Evolutionary conservation across 208 protist species (phyloP), one percentile per base, ranked within the genome.

Genomic region (Wallacemonas sp.): DNA sequence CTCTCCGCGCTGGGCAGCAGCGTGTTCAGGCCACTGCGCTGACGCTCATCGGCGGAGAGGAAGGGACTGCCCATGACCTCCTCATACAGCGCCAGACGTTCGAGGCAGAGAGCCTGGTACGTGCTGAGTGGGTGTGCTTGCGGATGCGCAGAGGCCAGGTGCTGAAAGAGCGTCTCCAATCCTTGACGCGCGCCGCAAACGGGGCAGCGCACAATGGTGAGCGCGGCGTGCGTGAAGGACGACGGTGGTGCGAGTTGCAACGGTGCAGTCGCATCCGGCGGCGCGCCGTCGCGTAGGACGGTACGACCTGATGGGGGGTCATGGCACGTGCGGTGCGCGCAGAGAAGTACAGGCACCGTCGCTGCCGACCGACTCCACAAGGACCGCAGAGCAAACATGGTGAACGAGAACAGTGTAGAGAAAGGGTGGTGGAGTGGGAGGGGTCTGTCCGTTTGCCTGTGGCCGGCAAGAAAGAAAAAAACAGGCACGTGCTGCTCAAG

Each of bases 61-160:
- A 94, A 73, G 0, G 91, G 82, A n/a, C 66, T 62, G 14, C 88
- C 91, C 25, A 88, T 67, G 2, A 81, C 72, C 11, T 57, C 50
- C 38, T 80, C 57, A 62, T 96, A 96, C 38, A 96, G 65, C 22
- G 65, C 57, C 12, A 94, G 67, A 22, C 91, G 83, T 20, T 76
- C 80, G 31, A 65, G n/a, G 61, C 83, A 91, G 41, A 91, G 31
- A 14, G 52, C 36, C 32, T 59, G 52, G 52, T 86, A 16, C 67
- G 63, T 26, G 41, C 62, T 64, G 77, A 92, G 65, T 87, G 81
- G 2, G 23, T 87, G 74, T 18, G 88, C 46, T 22, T 89, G 77
- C 29, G 61, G 52, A 73, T 94, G 87, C 28, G 74, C 65, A 10
- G 54, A 71, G 23, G 73, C 85, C 29, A 96, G 81, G 72, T 96